Base-by-base conservation (phyloP, 2,329 filamentous ascomycete species). In the Hymenotorrendiella dingleyae region DNA sequence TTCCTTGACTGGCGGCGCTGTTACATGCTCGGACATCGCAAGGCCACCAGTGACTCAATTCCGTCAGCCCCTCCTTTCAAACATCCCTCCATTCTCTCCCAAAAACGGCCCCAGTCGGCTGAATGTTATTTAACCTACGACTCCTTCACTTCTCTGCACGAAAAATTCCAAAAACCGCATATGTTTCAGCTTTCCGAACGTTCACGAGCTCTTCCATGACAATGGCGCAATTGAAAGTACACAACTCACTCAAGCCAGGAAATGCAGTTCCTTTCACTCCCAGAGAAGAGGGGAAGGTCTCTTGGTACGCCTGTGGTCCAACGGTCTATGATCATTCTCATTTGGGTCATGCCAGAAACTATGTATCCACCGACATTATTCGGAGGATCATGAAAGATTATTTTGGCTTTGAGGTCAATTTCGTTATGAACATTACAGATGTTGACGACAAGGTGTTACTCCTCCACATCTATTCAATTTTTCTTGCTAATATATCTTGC, bases 381-480 rank as follows among this genome's bases (percentile, higher is more conserved):
- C 70, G 82, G 39, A 70, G 82, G 50, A 79, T 86, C 44, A 65
- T 86, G 66, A 64, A 69, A 41, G 75, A 83, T 59, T 86, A 85
- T 61, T 85, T 86, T 64, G 72, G 73, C 28, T 86, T 77, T 59
- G 67, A 81, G 33, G 69, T 86, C 32, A 70, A 74, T 29, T 86
- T 86, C 62, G 78, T 86, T 35, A 84, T 84, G 74, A 86, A 86
- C 59, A 82, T 85, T 46, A 86, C 82, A 11, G 82, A 82, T 59
- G 70, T 82, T 9, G 79, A 83, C 49, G 74, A 78, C 56, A 78
- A 78, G 67, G 71, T 73, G 36, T n/a, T n/a, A n/a, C n/a, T n/a
- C n/a, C n/a, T n/a, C n/a, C n/a, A n/a, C n/a, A n/a, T n/a, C n/a
- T n/a, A n/a, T n/a, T n/a, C n/a, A n/a, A n/a, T n/a, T n/a, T n/a